These are phyloP conservation scores for Ophiosphaerella herpotricha DNA, from an alignment of 2,329 filamentous ascomycete genomes.

Conservation along the genomic window DNA sequence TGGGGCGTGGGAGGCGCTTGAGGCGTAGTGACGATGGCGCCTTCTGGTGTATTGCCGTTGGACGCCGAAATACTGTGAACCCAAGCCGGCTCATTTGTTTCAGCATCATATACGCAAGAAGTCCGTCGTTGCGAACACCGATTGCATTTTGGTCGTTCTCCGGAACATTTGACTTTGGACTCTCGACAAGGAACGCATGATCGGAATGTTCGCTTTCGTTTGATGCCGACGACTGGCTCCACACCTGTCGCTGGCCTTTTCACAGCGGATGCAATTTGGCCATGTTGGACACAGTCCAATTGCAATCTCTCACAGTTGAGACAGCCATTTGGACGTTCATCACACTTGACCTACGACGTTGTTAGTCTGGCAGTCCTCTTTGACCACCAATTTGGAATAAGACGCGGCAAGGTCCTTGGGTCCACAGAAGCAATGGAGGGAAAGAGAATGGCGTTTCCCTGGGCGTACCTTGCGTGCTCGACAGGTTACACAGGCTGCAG, in stretches of 20 bases:
- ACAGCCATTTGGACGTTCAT: constrained; percentile 37
- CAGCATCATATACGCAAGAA: constrained; percentile 34
- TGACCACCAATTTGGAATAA: not conserved
- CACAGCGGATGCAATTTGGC: constrained; percentile 14
- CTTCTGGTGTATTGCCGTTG: constrained; percentile 10
- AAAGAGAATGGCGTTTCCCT: not conserved
- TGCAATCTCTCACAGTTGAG: constrained; percentile 38
- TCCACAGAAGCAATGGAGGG: no score
- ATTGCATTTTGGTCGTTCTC: constrained; percentile 35
- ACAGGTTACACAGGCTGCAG: constrained; percentile 22
- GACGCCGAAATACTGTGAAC: constrained; percentile 33
- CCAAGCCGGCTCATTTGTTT: constrained; percentile 37
- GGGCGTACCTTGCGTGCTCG: constrained; percentile 21
- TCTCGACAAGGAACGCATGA: constrained; percentile 38
- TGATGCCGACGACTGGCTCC: constrained; percentile 32
- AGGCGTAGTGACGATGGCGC: constrained; percentile 13
- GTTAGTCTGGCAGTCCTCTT: constrained; percentile 5
- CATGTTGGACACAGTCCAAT: constrained; percentile 34
- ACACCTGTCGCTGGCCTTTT: constrained; percentile 21
- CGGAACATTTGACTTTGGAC: constrained; percentile 39
- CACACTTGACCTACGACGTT: constrained; percentile 33
- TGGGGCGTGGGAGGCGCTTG: constrained; percentile 18
- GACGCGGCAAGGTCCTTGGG: not conserved
- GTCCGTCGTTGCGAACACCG: constrained; percentile 32
- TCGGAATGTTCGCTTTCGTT: constrained; percentile 38